These are phyloP conservation scores for Schwanniomyces occidentalis DNA, from an alignment of 805 yeast species.

Conservation along the genomic window DNA sequence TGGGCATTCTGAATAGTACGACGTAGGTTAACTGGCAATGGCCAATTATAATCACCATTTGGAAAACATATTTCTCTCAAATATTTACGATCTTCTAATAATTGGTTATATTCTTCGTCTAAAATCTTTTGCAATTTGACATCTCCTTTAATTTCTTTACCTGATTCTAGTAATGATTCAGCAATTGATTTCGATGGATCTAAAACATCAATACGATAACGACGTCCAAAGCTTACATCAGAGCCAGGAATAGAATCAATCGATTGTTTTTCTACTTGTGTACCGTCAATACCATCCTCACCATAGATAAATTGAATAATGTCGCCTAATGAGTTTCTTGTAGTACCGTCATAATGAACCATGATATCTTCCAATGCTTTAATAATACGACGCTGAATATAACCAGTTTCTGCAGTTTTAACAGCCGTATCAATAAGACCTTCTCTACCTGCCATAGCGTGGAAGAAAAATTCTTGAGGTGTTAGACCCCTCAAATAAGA, in stretches of 20 bases:
- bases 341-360: constrained; percentile 98
- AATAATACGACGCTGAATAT: constrained; percentile 95
- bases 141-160: constrained; percentile 88
- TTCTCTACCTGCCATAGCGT: constrained; percentile 99
- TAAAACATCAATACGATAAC: constrained; percentile 86
- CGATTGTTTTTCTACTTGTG: constrained; percentile 95
- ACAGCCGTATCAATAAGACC: constrained; percentile 99
- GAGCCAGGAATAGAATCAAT: constrained; percentile 95
- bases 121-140: constrained; percentile 74
- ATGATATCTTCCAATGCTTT: constrained; percentile 96
- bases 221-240: constrained; percentile 74
- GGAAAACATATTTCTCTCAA: constrained; percentile 80
- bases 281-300: constrained; percentile 98
- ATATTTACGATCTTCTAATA: constrained; percentile 72
- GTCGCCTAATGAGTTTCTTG: constrained; percentile 96
- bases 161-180: constrained; percentile 80
- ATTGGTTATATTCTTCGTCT: constrained; percentile 82
- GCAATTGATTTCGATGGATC: constrained; percentile 60
- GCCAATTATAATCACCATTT: constrained; percentile 96
- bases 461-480: constrained; percentile 97
- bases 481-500: constrained; percentile 91
- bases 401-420: constrained; percentile 98
- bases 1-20: constrained; percentile 97
- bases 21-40: constrained; percentile 93
- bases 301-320: constrained; percentile 95